Conservation (phyloP, 2,329 filamentous ascomycete species). For the Apiospora malaysiana region DNA sequence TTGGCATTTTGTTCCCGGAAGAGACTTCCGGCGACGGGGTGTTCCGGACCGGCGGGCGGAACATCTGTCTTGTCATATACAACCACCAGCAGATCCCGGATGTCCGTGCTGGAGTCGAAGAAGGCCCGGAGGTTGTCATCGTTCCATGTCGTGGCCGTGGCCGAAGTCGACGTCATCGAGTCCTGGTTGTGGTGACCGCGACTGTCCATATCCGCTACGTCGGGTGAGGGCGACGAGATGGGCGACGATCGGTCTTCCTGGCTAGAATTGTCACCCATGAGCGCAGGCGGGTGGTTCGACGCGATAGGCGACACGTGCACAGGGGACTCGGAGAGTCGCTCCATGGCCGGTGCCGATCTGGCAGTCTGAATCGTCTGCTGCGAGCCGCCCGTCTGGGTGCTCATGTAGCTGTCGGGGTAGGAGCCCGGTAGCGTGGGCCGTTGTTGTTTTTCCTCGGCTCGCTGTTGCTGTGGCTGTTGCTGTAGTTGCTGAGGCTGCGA, state of each 20-base stretch:
- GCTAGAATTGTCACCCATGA: slow-evolving; percentile 74
- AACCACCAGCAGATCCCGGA: slow-evolving; percentile 87
- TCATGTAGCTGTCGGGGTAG: slow-evolving; percentile 49
- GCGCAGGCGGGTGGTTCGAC: slow-evolving; percentile 63
- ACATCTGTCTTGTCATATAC: slow-evolving; percentile 89
- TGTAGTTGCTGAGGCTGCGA: slow-evolving; percentile 26
- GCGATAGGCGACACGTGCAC: slow-evolving; percentile 65
- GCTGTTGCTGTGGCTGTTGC: slow-evolving; percentile 28
- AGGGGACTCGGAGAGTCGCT: slow-evolving; percentile 71
- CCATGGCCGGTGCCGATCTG: slow-evolving; percentile 35
- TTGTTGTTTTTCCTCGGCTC: slow-evolving; percentile 33
- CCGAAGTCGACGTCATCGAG: slow-evolving; percentile 59
- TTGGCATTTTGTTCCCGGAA: slow-evolving; percentile 89
- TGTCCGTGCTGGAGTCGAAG: slow-evolving; percentile 87
- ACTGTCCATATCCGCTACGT: slow-evolving; percentile 58
- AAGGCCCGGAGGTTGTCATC: slow-evolving; percentile 86
- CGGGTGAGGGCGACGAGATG: slow-evolving; percentile 68
- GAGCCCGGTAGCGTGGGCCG: slow-evolving; percentile 47
- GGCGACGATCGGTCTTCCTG: slow-evolving; percentile 70
- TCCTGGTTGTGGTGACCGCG: slow-evolving; percentile 50
- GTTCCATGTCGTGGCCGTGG: slow-evolving; percentile 76
- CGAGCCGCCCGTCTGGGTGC: slow-evolving; percentile 38
- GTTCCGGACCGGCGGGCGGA: slow-evolving; percentile 78
- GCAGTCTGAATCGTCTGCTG: slow-evolving; percentile 42
- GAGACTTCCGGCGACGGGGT: slow-evolving; percentile 79